Conservation (phyloP, 192 early-diverging fungal genomes). For the Backusella macrospora region DNA sequence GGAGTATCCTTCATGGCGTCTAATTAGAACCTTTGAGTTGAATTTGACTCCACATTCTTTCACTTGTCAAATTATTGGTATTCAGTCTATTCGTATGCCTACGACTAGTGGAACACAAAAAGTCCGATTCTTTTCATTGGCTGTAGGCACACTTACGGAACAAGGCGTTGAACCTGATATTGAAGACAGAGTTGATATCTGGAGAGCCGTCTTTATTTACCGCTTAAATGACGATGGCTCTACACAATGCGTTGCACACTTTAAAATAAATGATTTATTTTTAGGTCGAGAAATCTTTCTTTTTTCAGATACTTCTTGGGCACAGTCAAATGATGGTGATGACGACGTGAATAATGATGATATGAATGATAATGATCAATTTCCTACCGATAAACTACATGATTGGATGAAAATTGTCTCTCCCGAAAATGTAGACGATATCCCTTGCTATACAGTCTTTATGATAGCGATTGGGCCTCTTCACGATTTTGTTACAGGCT, state of each 20-base stretch:
- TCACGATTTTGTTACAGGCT: constrained; percentile 11
- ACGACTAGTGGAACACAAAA: not conserved
- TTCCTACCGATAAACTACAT: not conserved
- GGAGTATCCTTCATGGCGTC: constrained; percentile 40
- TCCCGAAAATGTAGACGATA: constrained; percentile 6
- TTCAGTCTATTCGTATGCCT: constrained; percentile 27
- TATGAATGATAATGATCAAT: not conserved
- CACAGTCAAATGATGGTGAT: not conserved
- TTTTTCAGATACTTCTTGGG: constrained; percentile 29
- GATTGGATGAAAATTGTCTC: constrained; percentile 27
- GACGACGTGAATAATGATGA: not conserved
- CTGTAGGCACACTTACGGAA: constrained; percentile 29
- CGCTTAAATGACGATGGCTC: constrained; percentile 34
- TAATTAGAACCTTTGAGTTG: constrained; percentile 32
- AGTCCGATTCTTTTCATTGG: constrained; percentile 38
- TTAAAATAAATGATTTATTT: constrained; percentile 22
- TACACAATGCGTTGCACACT: constrained; percentile 31
- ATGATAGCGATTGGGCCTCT: constrained; percentile 31
- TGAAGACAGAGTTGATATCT: constrained; percentile 16
- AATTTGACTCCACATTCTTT: constrained; percentile 29
- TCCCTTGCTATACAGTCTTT: constrained; percentile 27
- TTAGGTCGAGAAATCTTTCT: constrained; percentile 32
- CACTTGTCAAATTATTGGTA: constrained; percentile 36
- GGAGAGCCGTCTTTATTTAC: constrained; percentile 38
- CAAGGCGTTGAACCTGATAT: constrained; percentile 18